Conservation (phyloP, 257 asterid species). For the Fraxinus anomala region DNA sequence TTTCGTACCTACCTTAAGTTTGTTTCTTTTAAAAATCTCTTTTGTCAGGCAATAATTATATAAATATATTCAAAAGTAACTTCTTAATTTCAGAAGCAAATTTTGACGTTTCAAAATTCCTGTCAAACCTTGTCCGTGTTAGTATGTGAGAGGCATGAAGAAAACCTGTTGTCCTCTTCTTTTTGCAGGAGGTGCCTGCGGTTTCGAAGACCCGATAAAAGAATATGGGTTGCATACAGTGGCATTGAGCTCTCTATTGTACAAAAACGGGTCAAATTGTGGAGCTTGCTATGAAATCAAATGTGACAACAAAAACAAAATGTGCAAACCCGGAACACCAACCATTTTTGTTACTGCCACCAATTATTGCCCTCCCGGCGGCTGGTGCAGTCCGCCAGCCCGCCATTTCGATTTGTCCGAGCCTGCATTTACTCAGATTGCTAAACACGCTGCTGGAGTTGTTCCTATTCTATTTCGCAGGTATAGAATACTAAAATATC, state of each 20-base stretch:
- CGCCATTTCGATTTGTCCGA: slow-evolving; percentile 49
- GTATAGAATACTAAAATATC: slow-evolving; percentile 2
- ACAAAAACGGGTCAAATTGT: slow-evolving; percentile 37
- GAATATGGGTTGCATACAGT: slow-evolving; percentile 39
- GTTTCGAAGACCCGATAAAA: slow-evolving; percentile 34
- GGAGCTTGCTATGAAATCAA: slow-evolving; percentile 55
- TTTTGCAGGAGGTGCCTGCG: slow-evolving; percentile 50
- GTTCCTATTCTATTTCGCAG: slow-evolving; percentile 45
- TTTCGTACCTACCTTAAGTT: no score
- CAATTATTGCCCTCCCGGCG: slow-evolving; percentile 42
- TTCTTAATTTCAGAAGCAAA: no score
- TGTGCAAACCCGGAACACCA: slow-evolving; percentile 37
- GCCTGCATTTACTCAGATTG: slow-evolving; percentile 45
- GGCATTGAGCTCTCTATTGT: slow-evolving; percentile 41
- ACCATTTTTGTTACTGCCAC: slow-evolving; percentile 40
- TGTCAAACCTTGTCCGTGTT: no score
- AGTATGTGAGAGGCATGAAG: not conserved
- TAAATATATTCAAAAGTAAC: no score
- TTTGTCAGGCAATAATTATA: no score
- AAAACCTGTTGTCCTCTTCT: not conserved
- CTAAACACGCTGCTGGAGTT: slow-evolving; percentile 42
- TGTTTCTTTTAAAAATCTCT: not conserved
- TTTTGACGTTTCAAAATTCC: no score
- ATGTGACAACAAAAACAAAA: slow-evolving; percentile 30
- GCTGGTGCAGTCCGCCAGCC: slow-evolving; percentile 46